Evolutionary conservation across 305 asterid species (phyloP).

Genomic region (Fraxinus sp.): DNA sequence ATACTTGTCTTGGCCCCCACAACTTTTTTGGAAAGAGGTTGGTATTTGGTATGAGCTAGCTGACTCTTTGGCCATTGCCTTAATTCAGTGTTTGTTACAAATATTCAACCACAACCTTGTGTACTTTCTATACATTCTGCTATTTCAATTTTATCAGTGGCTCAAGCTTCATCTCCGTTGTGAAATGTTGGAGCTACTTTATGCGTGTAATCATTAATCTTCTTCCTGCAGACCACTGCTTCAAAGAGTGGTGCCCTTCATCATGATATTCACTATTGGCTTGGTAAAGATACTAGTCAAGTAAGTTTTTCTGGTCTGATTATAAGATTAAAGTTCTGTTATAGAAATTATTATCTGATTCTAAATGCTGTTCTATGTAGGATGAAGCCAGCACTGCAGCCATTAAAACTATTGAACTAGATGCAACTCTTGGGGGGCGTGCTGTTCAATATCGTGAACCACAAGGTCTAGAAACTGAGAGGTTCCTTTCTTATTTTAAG

Average conservation of each 20-base stretch:
- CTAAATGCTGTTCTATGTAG: slow-evolving; percentile 40
- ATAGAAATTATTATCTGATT: slow-evolving; percentile 4
- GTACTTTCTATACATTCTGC: neutral
- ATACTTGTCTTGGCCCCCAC: neutral
- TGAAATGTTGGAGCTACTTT: slow-evolving; percentile 20
- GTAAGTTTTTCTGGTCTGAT: slow-evolving; percentile 37
- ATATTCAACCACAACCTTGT: slow-evolving; percentile 8
- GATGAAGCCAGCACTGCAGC: slow-evolving; percentile 98
- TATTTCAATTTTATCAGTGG: neutral
- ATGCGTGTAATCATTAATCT: slow-evolving; percentile 24
- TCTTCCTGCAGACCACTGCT: slow-evolving; percentile 71
- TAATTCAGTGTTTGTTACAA: slow-evolving; percentile 4
- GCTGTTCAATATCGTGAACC: slow-evolving; percentile 97
- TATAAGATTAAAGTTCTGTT: slow-evolving; percentile 1
- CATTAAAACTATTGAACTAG: slow-evolving; percentile 85
- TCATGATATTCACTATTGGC: slow-evolving; percentile 96
- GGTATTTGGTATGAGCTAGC: neutral
- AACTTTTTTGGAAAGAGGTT: neutral
- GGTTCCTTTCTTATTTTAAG: slow-evolving; percentile 94
- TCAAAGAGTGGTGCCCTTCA: slow-evolving; percentile 75
- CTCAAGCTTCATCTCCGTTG: neutral
- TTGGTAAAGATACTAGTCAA: slow-evolving; percentile 94
- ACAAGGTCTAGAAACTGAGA: slow-evolving; percentile 95
- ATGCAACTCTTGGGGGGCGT: slow-evolving; percentile 91
- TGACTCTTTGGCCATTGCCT: slow-evolving; percentile 8